A percentile compares a stretch with the other conserved stretches of the same genome.
Evolutionary conservation across 1,139 yeast genomes (phyloP).

Genomic region (Sugiyamaella grinbergsii): DNA sequence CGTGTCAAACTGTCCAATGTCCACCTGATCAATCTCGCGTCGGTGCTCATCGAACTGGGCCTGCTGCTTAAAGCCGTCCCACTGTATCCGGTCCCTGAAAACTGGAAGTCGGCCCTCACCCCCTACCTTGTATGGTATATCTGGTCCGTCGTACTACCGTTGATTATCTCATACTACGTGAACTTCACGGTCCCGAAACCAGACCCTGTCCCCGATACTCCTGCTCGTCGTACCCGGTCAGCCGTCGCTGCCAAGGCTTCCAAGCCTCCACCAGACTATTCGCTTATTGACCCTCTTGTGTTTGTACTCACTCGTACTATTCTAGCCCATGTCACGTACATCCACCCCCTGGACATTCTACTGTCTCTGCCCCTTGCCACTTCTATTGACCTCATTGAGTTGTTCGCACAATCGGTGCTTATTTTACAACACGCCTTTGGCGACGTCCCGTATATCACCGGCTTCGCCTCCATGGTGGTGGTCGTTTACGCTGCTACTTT

Average conservation of each 20-base stretch:
- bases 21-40: conserved; percentile 24
- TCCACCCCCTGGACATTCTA: conserved; percentile 32
- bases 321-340: conserved; percentile 47
- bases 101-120: conserved; percentile 35
- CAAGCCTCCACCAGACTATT: conserved; percentile 15
- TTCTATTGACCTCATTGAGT: background rate
- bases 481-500: conserved; percentile 43
- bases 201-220: conserved; percentile 12
- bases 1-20: conserved; percentile 29
- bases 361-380: background rate
- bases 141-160: conserved; percentile 46
- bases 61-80: conserved; percentile 23
- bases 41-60: conserved; percentile 28
- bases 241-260: conserved; percentile 21
- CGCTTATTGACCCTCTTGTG: conserved; percentile 55
- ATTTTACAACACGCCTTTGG: conserved; percentile 33
- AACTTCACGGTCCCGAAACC: conserved; percentile 34
- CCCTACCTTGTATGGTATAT: conserved; percentile 41
- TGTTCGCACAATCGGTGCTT: background rate
- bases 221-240: conserved; percentile 39
- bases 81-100: conserved; percentile 15
- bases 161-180: conserved; percentile 39
- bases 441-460: conserved; percentile 40
- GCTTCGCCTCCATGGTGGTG: conserved; percentile 38
- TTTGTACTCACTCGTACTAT: conserved; percentile 56